These are phyloP conservation scores for Coemansia sp. DNA, from an alignment of 192 early-diverging fungal genomes.

Conservation along the genomic window DNA sequence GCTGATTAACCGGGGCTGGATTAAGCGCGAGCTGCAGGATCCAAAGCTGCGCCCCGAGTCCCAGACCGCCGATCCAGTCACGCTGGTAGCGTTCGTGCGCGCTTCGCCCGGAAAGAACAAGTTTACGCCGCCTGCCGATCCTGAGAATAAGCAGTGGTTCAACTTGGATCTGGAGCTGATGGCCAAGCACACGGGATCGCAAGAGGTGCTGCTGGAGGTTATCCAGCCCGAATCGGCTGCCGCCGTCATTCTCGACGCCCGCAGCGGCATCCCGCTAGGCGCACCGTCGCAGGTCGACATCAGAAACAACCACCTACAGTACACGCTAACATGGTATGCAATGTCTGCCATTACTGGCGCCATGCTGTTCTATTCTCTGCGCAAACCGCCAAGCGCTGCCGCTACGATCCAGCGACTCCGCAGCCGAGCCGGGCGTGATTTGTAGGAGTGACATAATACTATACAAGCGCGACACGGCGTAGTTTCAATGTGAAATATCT, in stretches of 20 bases:
- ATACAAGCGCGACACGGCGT: too few species aligned
- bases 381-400: conserved; percentile 50
- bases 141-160: conserved; percentile 77
- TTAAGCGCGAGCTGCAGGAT: conserved; percentile 64
- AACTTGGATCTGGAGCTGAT: conserved; percentile 74
- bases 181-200: conserved; percentile 59
- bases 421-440: conserved; percentile 22
- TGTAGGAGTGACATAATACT: not conserved
- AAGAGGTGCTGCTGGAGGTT: conserved; percentile 73
- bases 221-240: conserved; percentile 55
- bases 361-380: conserved; percentile 63
- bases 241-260: conserved; percentile 16
- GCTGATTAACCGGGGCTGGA: conserved; percentile 88
- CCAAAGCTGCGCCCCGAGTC: conserved; percentile 53
- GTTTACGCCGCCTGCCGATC: conserved; percentile 58
- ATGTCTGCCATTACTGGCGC: conserved; percentile 61
- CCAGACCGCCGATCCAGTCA: conserved; percentile 53
- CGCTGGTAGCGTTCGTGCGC: conserved; percentile 65
- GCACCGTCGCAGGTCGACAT: conserved; percentile 68
- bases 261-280: conserved; percentile 67
- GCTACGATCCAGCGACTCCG: conserved; percentile 35
- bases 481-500: too few species aligned
- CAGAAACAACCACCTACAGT: conserved; percentile 81
- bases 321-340: conserved; percentile 85
- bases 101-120: conserved; percentile 52